Evolutionary conservation across 2,329 filamentous ascomycete species (phyloP).

Genomic region (Clarireedia sp.): DNA sequence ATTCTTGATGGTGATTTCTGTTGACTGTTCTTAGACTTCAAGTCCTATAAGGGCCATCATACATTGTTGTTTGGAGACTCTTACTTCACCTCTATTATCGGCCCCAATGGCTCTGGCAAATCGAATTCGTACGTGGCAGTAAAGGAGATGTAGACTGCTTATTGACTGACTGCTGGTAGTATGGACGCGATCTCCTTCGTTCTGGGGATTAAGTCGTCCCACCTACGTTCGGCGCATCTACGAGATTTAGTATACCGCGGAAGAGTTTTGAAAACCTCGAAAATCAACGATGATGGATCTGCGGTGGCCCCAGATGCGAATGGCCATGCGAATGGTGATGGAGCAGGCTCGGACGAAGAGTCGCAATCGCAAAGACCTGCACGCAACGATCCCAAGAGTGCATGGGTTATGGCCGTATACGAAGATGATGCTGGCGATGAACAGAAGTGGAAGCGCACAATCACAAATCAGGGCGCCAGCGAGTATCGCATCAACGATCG

Average conservation of each 20-base stretch:
- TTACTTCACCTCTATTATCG: conserved; percentile 98
- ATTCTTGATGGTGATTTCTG: not conserved
- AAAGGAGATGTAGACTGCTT: conserved; percentile 9
- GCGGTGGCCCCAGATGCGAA: conserved; percentile 43
- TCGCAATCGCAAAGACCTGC: conserved; percentile 54
- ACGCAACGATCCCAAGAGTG: conserved; percentile 81
- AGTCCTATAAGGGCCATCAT: conserved; percentile 98
- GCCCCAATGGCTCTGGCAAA: conserved; percentile 98
- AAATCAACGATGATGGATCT: conserved; percentile 86
- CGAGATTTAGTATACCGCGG: conserved; percentile 95
- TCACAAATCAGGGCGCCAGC: conserved; percentile 79
- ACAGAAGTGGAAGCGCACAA: conserved; percentile 91
- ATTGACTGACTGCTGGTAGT: conserved; percentile 38
- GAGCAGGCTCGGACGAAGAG: conserved; percentile 50
- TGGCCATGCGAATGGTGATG: conserved; percentile 51
- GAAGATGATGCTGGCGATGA: conserved; percentile 94
- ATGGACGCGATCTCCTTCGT: conserved; percentile 99
- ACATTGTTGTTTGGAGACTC: conserved; percentile 91
- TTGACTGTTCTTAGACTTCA: conserved; percentile 64
- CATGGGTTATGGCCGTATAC: conserved; percentile 99
- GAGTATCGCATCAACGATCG: conserved; percentile 97
- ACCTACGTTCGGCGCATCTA: conserved; percentile 86
- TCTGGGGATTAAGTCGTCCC: conserved; percentile 96
- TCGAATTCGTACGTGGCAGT: conserved; percentile 78
- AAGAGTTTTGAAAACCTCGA: conserved; percentile 83